These are phyloP conservation scores for Pythium dissimile DNA, from an alignment of 352 stramenopile genomes.

Conservation along the genomic window DNA sequence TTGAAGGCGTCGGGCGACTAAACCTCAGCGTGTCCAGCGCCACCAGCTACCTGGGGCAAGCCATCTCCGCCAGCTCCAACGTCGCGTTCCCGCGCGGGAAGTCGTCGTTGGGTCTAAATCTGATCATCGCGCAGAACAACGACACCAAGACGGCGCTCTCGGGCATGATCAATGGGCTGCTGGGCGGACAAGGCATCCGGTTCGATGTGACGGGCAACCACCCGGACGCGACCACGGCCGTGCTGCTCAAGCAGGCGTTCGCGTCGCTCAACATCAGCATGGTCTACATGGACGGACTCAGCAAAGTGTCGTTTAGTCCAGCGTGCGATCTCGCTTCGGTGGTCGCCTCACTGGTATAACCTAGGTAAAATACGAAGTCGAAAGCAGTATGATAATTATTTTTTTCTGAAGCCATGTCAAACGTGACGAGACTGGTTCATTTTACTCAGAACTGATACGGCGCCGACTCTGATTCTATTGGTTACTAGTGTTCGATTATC, in stretches of 20 bases:
- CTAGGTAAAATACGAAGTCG: too few species aligned
- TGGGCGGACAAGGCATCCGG: background rate
- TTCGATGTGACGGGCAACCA: conserved; percentile 27
- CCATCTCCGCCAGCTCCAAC: background rate
- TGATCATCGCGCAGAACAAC: background rate
- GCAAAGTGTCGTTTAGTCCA: conserved; percentile 18
- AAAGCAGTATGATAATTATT: too few species aligned
- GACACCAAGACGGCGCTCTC: background rate
- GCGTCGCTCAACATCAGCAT: conserved; percentile 31
- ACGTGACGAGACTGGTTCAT: too few species aligned
- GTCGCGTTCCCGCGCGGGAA: conserved; percentile 6
- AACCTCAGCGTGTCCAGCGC: conserved; percentile 67
- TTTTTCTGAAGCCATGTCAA: too few species aligned
- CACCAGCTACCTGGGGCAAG: conserved; percentile 58
- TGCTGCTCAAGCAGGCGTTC: conserved; percentile 23
- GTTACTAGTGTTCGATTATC: too few species aligned
- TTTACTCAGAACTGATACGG: too few species aligned
- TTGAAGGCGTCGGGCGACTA: conserved; percentile 51
- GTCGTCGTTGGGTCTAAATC: background rate
- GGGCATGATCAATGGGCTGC: conserved; percentile 1
- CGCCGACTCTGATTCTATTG: too few species aligned
- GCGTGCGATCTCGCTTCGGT: conserved; percentile 19
- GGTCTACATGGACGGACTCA: conserved; percentile 16
- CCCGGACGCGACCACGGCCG: conserved; percentile 14
- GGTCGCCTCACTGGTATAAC: background rate